phyloP scores from a whole-genome alignment of 106 monocot species.

The Dendrobium catenatum region DNA sequence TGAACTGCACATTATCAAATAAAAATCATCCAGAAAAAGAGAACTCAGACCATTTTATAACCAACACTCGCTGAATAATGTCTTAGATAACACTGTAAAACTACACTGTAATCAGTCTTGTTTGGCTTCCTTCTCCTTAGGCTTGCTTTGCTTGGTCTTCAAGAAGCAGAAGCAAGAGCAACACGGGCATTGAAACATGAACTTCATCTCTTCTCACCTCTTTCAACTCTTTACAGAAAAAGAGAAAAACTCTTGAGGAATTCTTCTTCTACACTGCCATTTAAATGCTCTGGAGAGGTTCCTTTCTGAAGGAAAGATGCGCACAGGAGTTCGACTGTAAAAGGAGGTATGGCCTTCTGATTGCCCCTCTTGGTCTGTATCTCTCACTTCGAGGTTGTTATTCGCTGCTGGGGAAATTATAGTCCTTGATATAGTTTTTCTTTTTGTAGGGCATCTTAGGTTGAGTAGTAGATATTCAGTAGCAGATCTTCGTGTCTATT shows the following conservation, averaged over 20 bases:
- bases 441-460: background rate
- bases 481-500: background rate
- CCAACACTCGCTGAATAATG: background rate
- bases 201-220: constrained; percentile 29
- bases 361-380: background rate
- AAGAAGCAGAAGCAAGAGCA: constrained; percentile 61
- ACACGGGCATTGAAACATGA: constrained; percentile 50
- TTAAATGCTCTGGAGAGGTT: background rate
- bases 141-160: constrained; percentile 29
- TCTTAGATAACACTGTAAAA: background rate
- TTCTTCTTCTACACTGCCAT: background rate
- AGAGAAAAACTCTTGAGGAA: background rate
- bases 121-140: constrained; percentile 30
- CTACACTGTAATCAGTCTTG: constrained; percentile 15
- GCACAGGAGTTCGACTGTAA: background rate
- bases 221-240: background rate
- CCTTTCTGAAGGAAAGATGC: background rate
- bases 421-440: background rate
- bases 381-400: background rate
- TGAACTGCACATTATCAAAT: background rate
- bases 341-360: background rate
- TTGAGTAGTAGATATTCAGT: background rate
- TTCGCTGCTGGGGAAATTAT: background rate
- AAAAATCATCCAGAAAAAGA: background rate
- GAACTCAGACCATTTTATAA: background rate